Evolutionary conservation across 768 basidiomycete genomes (phyloP).

Genomic region (Trametes cingulata): DNA sequence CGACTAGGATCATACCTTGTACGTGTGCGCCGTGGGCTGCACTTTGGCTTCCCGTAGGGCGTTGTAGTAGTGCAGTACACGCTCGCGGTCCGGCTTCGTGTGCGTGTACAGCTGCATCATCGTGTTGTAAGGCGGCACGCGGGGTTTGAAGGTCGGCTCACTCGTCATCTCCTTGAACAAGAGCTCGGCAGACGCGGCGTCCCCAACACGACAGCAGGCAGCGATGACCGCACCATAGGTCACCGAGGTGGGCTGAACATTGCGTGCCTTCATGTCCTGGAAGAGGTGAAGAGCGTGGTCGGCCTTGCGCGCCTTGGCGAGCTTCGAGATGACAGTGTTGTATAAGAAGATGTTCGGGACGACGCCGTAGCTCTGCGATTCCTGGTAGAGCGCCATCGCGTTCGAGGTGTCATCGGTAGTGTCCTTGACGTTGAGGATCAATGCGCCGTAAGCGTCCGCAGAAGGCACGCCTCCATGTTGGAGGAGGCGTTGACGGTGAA

Average conservation of each 20-base stretch:
- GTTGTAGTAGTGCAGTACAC: conserved; percentile 75
- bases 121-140: conserved; percentile 95
- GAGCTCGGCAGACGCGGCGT: conserved; percentile 74
- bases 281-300: conserved; percentile 88
- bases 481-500: conserved; percentile 77
- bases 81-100: conserved; percentile 82
- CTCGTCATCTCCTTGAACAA: conserved; percentile 85
- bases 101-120: conserved; percentile 98
- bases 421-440: conserved; percentile 86
- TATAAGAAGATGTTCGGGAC: conserved; percentile 84
- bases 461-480: conserved; percentile 76
- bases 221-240: conserved; percentile 95
- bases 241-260: conserved; percentile 73
- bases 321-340: conserved; percentile 96
- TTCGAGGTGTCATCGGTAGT: conserved; percentile 95
- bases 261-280: conserved; percentile 74
- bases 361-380: conserved; percentile 70
- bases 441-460: conserved; percentile 89
- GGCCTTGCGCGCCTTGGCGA: conserved; percentile 92
- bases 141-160: conserved; percentile 74
- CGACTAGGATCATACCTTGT: conserved; percentile 63
- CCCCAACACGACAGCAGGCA: conserved; percentile 93
- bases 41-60: conserved; percentile 62
- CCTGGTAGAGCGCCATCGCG: conserved; percentile 81
- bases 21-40: conserved; percentile 85